Base-by-base conservation (phyloP, 768 basidiomycete genomes). In the Tylopilus rubrobrunneus region DNA sequence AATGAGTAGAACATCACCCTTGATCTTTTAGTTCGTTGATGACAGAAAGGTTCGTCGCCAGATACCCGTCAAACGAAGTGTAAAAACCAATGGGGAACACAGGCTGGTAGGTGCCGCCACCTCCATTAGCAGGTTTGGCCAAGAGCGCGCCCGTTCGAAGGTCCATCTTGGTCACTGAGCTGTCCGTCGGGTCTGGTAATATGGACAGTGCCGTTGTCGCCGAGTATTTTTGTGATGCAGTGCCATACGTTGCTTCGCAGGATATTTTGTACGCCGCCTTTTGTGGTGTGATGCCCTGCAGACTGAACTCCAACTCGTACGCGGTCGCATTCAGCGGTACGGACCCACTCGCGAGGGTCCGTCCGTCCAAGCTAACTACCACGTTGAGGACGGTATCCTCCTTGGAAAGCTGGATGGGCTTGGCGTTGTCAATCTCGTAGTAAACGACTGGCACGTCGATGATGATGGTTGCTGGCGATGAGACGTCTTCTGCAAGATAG, bases 111-210 rank as follows among this genome's bases (percentile, higher is more conserved):
- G 68, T 56, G 12, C 79, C 78, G 10, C 74, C 74, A 44, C 70
- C 64, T 19, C 83, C 82, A 41, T 74, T 74, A 0, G 78, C 75
- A 5, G 79, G 79, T 42, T 74, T 69, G 2, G 80, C 82, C 40
- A 82, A 62, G 37, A 84, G 52, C 1, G 77, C 80, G 3, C 83
- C 83, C 5, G 81, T 84, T 31, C 81, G 73, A 46, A 78, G 66
- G 62, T 84, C 82, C 76, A 82, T 80, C 61, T 83, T 85, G 0
- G 82, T 83, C 15, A 81, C 83, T 2, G 79, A 77, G 7, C 78
- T 76, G 48, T 79, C 78, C 1, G 66, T 71, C 0, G 75, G 79
- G 27, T 73, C 64, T 5, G 83, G 82, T 33, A 84, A 68, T 50
- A 77, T 78, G 1, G 76, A 76, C 46, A 87, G 63, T 11, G 71